A percentile compares a stretch with the other conserved stretches of the same genome.
Conservation (phyloP, 1,284 basidiomycete genomes). For the Rhodotorula sp. region DNA sequence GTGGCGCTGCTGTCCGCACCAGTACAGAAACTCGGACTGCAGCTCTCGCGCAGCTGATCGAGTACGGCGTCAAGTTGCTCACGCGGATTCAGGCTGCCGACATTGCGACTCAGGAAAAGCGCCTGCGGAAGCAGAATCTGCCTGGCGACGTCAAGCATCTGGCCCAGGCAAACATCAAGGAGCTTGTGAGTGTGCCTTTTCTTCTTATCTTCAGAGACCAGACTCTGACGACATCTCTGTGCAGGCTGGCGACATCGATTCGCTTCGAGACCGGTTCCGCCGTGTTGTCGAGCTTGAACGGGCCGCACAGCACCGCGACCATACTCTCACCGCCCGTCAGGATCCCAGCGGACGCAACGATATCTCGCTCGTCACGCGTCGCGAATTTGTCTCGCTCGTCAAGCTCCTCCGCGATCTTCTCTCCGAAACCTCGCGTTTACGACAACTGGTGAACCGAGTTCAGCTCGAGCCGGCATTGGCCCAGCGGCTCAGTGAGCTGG, state of each 20-base stretch:
- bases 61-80: conserved; percentile 37
- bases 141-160: conserved; percentile 77
- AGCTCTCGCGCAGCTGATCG: conserved; percentile 37
- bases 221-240: background rate
- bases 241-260: conserved; percentile 59
- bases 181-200: conserved; percentile 57
- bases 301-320: conserved; percentile 44
- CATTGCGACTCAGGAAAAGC: conserved; percentile 78
- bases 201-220: background rate
- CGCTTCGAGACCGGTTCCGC: conserved; percentile 72
- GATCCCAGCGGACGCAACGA: background rate
- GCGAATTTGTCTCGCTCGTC: conserved; percentile 79
- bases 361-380: conserved; percentile 65
- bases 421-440: conserved; percentile 74
- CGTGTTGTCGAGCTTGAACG: conserved; percentile 56
- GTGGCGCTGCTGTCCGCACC: background rate
- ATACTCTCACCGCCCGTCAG: conserved; percentile 32
- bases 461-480: conserved; percentile 82
- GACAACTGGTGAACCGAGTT: conserved; percentile 81
- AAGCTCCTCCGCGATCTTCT: conserved; percentile 83
- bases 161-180: conserved; percentile 75
- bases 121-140: conserved; percentile 86
- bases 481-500: conserved; percentile 62
- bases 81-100: conserved; percentile 58
- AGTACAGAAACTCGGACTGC: conserved; percentile 32